phyloP scores from a whole-genome alignment of 495 filamentous ascomycete species.

The Ramalina intermedia region DNA sequence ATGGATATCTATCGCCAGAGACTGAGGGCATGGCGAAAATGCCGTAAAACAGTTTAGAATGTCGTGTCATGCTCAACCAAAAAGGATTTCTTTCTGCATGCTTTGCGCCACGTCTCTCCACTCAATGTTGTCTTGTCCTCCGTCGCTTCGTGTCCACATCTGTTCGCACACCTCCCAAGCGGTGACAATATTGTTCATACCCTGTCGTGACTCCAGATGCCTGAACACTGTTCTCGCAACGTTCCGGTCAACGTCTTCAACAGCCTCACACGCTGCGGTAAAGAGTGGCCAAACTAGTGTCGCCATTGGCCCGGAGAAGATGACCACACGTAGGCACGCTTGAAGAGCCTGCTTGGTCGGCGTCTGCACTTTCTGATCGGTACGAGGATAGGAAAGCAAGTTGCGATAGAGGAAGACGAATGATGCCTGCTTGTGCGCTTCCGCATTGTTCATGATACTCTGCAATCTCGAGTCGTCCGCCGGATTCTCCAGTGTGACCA shows the following conservation, averaged over 20 bases:
- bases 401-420: slow-evolving; percentile 47
- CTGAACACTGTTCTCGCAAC: slow-evolving; percentile 33
- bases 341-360: slow-evolving; percentile 33
- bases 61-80: slow-evolving; percentile 26
- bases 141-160: slow-evolving; percentile 39
- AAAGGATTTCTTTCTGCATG: slow-evolving; percentile 38
- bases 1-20: too few relatives aligned
- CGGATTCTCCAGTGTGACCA: slow-evolving; percentile 16
- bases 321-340: slow-evolving; percentile 38
- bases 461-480: slow-evolving; percentile 18
- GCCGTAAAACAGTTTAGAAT: background rate
- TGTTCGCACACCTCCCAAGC: slow-evolving; percentile 42
- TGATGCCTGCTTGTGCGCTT: slow-evolving; percentile 46
- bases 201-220: slow-evolving; percentile 36
- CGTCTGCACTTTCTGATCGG: slow-evolving; percentile 32
- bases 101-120: slow-evolving; percentile 36
- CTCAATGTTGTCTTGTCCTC: slow-evolving; percentile 20
- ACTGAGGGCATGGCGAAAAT: background rate
- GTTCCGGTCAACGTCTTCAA: slow-evolving; percentile 21
- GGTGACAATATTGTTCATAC: slow-evolving; percentile 46
- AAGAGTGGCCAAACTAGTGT: slow-evolving; percentile 49
- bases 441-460: slow-evolving; percentile 41
- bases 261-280: slow-evolving; percentile 42
- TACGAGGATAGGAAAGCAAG: slow-evolving; percentile 30
- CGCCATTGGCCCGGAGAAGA: slow-evolving; percentile 39